Percentiles rank a stretch among this genome's conserved stretches.
Conservation (phyloP, 1,284 basidiomycete species). For the Spongiforma sp. region DNA sequence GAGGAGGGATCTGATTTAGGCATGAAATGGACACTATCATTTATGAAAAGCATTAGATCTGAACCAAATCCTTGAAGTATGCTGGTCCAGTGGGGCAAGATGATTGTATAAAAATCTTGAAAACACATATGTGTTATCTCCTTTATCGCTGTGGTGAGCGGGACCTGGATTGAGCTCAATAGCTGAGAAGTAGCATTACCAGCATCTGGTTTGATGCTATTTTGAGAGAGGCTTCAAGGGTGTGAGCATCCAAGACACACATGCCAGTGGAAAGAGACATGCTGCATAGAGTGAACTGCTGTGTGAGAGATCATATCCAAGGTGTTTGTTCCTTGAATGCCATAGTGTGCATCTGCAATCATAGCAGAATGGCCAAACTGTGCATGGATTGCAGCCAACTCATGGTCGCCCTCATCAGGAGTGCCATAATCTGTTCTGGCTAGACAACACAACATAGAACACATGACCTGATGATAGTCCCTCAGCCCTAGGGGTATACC, state of each 20-base stretch:
- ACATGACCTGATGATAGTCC: constrained; percentile 11
- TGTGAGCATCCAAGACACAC: not conserved
- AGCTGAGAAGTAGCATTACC: no score
- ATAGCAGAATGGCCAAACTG: not conserved
- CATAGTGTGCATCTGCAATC: constrained; percentile 9
- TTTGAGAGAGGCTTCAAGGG: no score
- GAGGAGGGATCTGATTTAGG: not conserved
- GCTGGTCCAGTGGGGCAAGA: constrained; percentile 3
- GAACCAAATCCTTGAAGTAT: not conserved
- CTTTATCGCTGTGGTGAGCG: not conserved
- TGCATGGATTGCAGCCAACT: not conserved
- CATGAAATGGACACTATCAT: not conserved
- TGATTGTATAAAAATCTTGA: not conserved
- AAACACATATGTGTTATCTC: not conserved
- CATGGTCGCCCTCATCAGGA: not conserved
- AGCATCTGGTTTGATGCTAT: no score
- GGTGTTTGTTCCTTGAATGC: constrained; percentile 6
- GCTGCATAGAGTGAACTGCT: constrained; percentile 6
- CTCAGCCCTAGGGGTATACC: not conserved
- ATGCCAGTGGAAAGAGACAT: constrained; percentile 1
- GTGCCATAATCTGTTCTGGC: not conserved
- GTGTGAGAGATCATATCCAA: not conserved
- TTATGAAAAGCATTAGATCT: not conserved
- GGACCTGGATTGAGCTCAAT: not conserved
- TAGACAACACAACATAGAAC: constrained; percentile 15